A percentile compares a stretch with the other conserved stretches of the same genome.
Evolutionary conservation across 2,329 filamentous ascomycete genomes (phyloP).

Genomic region (Trichoderma asperellum): DNA sequence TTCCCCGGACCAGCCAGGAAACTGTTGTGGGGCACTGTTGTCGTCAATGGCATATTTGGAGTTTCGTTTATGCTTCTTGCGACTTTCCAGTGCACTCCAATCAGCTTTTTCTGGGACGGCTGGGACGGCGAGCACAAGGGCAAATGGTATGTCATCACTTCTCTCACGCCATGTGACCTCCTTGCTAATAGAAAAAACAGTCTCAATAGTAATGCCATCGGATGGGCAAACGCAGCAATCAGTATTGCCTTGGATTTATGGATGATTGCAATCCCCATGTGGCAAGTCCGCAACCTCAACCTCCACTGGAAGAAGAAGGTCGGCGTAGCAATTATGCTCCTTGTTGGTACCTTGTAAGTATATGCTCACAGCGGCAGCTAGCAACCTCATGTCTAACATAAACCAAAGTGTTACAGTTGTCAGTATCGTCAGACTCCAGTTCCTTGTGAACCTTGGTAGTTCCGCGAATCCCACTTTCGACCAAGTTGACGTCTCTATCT

Average conservation of each 20-base stretch:
- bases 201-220: slow-evolving; percentile 46
- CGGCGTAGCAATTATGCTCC: slow-evolving; percentile 49
- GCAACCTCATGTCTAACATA: neutral
- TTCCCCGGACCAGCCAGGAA: slow-evolving; percentile 40
- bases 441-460: slow-evolving; percentile 36
- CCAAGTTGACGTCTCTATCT: slow-evolving; percentile 38
- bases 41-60: slow-evolving; percentile 40
- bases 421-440: slow-evolving; percentile 39
- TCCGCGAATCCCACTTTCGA: slow-evolving; percentile 40
- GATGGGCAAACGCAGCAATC: slow-evolving; percentile 48
- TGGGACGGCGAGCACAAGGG: slow-evolving; percentile 9
- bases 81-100: slow-evolving; percentile 46
- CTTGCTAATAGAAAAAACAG: slow-evolving; percentile 43
- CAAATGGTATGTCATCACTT: slow-evolving; percentile 4
- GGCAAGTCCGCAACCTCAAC: slow-evolving; percentile 42
- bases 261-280: slow-evolving; percentile 49
- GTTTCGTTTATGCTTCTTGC: slow-evolving; percentile 40
- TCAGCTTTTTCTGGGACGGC: slow-evolving; percentile 46
- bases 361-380: neutral
- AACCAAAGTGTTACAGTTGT: slow-evolving; percentile 39
- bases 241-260: slow-evolving; percentile 49
- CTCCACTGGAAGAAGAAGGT: slow-evolving; percentile 49
- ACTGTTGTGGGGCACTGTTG: slow-evolving; percentile 41
- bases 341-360: slow-evolving; percentile 47
- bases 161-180: neutral